These are phyloP conservation scores for Axilococcus clingmanii DNA, from an alignment of 139 green algal species.

Conservation along the genomic window DNA sequence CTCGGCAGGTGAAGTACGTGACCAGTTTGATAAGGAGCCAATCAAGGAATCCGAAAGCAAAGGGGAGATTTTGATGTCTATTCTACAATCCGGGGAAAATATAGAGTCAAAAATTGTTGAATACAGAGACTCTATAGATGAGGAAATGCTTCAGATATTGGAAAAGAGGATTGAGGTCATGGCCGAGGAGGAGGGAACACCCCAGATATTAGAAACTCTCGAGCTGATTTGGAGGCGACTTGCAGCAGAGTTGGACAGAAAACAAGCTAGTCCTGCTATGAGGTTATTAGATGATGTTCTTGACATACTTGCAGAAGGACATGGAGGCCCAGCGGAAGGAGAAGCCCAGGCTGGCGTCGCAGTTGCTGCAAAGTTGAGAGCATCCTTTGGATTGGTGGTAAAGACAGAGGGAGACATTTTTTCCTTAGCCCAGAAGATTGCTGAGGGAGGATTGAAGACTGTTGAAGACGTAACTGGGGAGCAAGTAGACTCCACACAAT, in stretches of 20 bases:
- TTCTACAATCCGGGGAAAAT: slow-evolving; percentile 2
- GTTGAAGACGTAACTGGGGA: no score
- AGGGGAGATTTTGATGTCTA: slow-evolving; percentile 6
- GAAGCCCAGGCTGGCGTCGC: neutral
- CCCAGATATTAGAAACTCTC: neutral
- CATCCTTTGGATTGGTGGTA: no score
- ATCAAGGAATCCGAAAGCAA: slow-evolving; percentile 1
- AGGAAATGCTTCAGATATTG: slow-evolving; percentile 7
- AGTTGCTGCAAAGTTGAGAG: no score
- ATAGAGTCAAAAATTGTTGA: neutral
- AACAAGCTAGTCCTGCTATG: slow-evolving; percentile 3
- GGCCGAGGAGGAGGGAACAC: neutral
- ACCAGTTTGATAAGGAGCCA: neutral
- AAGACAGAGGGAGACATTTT: no score
- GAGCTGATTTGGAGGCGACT: neutral
- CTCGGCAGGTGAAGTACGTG: neutral
- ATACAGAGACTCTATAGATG: slow-evolving; percentile 2
- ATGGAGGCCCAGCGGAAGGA: neutral
- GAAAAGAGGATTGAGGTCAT: slow-evolving; percentile 1
- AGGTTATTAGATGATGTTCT: neutral
- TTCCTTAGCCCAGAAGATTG: no score
- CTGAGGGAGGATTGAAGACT: no score
- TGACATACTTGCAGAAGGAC: neutral
- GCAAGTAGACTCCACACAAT: no score
- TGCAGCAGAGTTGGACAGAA: slow-evolving; percentile 5